phyloP scores from a whole-genome alignment of 805 yeast species.

The Saccharomyces eubayanus region DNA sequence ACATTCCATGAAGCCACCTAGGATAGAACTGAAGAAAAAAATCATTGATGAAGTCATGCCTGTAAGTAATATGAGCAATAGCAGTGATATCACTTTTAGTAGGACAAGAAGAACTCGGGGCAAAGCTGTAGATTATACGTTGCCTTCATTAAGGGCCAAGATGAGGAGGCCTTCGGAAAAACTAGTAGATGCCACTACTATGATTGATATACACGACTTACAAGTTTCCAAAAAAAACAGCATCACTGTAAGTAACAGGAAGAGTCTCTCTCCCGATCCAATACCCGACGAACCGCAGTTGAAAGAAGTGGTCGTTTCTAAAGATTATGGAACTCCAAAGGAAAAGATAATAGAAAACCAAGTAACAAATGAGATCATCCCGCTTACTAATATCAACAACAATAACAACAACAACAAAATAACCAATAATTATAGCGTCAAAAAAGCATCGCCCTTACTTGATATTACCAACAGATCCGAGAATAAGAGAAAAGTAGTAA shows the following conservation, averaged over 20 bases:
- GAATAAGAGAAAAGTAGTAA: background rate
- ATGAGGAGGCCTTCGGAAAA: conserved; percentile 58
- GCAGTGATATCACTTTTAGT: conserved; percentile 4
- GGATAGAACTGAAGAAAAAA: conserved; percentile 20
- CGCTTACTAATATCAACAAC: background rate
- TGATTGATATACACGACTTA: conserved; percentile 28
- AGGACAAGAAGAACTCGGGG: conserved; percentile 44
- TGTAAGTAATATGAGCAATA: conserved; percentile 8
- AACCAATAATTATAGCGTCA: conserved; percentile 7
- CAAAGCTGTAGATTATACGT: conserved; percentile 54
- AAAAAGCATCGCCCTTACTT: conserved; percentile 1
- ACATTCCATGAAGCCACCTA: conserved; percentile 29
- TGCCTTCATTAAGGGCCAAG: conserved; percentile 59
- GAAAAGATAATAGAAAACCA: background rate
- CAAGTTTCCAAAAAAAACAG: conserved; percentile 18
- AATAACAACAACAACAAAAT: background rate
- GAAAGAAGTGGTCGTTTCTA: background rate
- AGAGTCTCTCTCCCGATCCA: conserved; percentile 2
- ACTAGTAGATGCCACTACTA: conserved; percentile 52
- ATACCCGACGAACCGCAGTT: conserved; percentile 1
- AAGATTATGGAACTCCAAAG: background rate
- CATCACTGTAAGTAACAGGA: background rate
- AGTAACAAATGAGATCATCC: background rate
- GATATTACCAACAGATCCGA: conserved; percentile 17
- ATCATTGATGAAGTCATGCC: conserved; percentile 37